Base-by-base conservation (phyloP, 2,329 filamentous ascomycete genomes). In the Xylaria sp. region DNA sequence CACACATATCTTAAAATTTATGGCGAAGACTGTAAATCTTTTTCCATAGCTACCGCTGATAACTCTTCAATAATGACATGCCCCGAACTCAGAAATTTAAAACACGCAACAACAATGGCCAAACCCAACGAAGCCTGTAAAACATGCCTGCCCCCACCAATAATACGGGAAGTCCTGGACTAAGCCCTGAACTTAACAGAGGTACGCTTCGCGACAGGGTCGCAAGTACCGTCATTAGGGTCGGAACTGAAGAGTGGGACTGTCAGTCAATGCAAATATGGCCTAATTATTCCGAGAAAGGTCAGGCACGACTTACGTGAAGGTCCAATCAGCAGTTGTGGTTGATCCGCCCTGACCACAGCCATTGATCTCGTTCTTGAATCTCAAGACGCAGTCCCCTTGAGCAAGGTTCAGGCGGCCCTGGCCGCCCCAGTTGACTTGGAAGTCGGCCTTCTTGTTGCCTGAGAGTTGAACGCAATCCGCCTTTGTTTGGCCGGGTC, bases 391-490 rank as follows among this genome's bases (percentile, higher is more conserved):
- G 31, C 51, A 56, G 28, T 56, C 51, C 17, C 31, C 51, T 33
- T 56, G 31, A 36, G 17, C 23, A 13, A 56, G 51, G 28, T 4
- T 36, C 17, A 20, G 28, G n/a, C 51, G 20, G 51, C 51, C 51
- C n/a, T 36, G 17, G n/a, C 51, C 51, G 31, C 51, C 51, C 51
- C 51, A 56, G 31, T 56, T 33, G 17, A 56, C 51, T 56, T 56
- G 51, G 51, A 56, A 56, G 51, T 56, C 51, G 51, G 51, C 51
- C 51, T 56, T 56, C 51, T 56, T 56, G 51, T 56, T 23, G 4
- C 51, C 51, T 9, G 51, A 56, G 51, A 56, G 51, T 17, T 33
- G 51, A 3, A 23, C 31, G 10, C 51, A 56, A 26, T 33, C 51
- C 7, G 51, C 51, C 9, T 56, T 56, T 20, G 51, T 56, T 23